Evolutionary conservation across 768 basidiomycete species (phyloP), one percentile per base, ranked within the genome.

Genomic region (Termitomyces sp.): DNA sequence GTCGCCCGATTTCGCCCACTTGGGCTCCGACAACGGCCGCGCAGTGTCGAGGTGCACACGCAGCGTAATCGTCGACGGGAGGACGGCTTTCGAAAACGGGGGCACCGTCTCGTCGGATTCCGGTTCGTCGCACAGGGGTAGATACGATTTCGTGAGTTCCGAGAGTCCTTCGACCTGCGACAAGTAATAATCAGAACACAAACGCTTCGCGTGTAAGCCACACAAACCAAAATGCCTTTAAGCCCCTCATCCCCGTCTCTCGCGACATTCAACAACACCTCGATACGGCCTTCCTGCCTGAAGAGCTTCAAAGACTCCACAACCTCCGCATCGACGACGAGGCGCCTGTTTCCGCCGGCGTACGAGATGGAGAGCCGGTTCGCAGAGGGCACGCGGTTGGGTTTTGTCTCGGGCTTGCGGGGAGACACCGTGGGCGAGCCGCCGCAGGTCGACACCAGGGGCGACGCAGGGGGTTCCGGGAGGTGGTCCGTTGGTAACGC

Each of bases 1-100:
- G 68, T 95, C 91, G 33, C 96, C 96, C 8, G 89, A 88, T 72
- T 94, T 93, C 40, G 94, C 93, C 97, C 96, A 99, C 70, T 93
- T 91, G 7, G 97, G 94, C 70, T 98, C 95, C 16, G 94, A 95
- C 36, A 98, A 75, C 0, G 97, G 97, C 59, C 90, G 85, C 35
- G 83, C 84, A 58, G 84, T 91, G 71, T 99, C 96, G 61, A 98
- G 82, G 73, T 93, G 82, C 26, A 90, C 87, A 10, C 83, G 67
- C 49, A 97, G 75, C n/a, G 81, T 84, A 20, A 90, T 68, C 32
- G 81, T 81, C 26, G 79, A 73, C 30, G 89, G 85, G 20, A 81
- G 70, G 26, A 73, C 51, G 8, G 75, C 75, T 67, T 82, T 83
- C 52, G 79, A 77, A 66, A 95, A 89, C 13, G 89, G 85, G 10